Percentiles rank a stretch among this genome's conserved stretches.
These are phyloP conservation scores for Dalbergia cultrata DNA, from an alignment of 306 rosid genomes.

Conservation along the genomic window DNA sequence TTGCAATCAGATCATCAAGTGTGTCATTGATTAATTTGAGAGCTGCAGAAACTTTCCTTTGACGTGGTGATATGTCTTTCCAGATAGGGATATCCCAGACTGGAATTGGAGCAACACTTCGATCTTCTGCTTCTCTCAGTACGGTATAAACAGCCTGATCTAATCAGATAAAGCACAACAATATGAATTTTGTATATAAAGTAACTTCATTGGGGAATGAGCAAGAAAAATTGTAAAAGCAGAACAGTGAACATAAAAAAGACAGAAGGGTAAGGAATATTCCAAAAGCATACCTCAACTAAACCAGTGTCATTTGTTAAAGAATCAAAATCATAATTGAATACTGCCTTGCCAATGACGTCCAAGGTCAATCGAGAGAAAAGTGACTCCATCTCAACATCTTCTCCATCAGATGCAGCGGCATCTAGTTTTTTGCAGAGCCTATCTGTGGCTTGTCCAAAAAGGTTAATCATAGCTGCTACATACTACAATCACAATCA, in stretches of 20 bases:
- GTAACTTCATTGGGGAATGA: conserved; percentile 41
- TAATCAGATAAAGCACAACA: conserved; percentile 51
- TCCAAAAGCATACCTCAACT: conserved; percentile 74
- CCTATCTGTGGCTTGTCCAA: conserved; percentile 95
- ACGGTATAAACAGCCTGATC: conserved; percentile 96
- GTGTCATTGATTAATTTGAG: conserved; percentile 85
- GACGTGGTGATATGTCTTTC: conserved; percentile 97
- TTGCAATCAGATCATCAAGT: conserved; percentile 81
- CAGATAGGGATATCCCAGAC: conserved; percentile 95
- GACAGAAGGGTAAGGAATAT: conserved; percentile 37
- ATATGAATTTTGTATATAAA: conserved; percentile 41
- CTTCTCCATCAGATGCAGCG: conserved; percentile 89
- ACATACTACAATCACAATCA: conserved; percentile 70
- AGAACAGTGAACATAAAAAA: conserved; percentile 26
- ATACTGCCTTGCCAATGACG: conserved; percentile 94
- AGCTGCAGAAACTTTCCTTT: conserved; percentile 81
- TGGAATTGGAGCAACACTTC: conserved; percentile 91
- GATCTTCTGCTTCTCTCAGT: conserved; percentile 96
- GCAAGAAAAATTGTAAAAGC: conserved; percentile 35
- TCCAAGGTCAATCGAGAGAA: conserved; percentile 96
- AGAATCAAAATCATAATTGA: conserved; percentile 94
- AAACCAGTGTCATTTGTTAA: conserved; percentile 92
- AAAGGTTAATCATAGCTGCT: conserved; percentile 89
- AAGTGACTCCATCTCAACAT: conserved; percentile 97
- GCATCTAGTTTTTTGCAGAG: conserved; percentile 91